Conservation (phyloP, 202 grass and related monocot genomes). For the Elaeis oleifera region DNA sequence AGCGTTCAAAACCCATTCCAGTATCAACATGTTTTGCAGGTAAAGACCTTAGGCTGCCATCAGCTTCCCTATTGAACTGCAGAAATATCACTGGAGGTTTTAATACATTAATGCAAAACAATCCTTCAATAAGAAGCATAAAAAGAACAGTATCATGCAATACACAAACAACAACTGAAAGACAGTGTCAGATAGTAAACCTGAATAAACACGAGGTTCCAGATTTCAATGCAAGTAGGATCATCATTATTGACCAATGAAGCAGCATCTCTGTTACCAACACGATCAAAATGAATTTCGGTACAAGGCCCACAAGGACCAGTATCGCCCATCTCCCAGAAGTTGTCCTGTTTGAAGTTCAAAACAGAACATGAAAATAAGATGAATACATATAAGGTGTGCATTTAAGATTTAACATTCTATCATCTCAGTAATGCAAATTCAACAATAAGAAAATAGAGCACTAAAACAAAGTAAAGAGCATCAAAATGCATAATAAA, state of each 20-base stretch:
- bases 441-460: too few relatives aligned
- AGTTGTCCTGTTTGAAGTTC: slow-evolving; percentile 61
- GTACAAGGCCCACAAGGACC: slow-evolving; percentile 98
- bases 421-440: too few relatives aligned
- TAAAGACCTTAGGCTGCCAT: slow-evolving; percentile 68
- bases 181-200: slow-evolving; percentile 21
- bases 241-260: slow-evolving; percentile 93
- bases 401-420: too few relatives aligned
- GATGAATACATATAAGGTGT: too few relatives aligned
- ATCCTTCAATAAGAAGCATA: not conserved
- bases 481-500: too few relatives aligned
- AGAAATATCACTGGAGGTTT: slow-evolving; percentile 1
- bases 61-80: slow-evolving; percentile 86
- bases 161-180: not conserved
- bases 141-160: not conserved
- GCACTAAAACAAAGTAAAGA: too few relatives aligned
- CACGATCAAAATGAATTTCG: slow-evolving; percentile 95
- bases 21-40: slow-evolving; percentile 98
- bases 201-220: slow-evolving; percentile 99
- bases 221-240: slow-evolving; percentile 94
- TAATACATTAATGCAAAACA: too few relatives aligned
- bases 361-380: not conserved
- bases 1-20: slow-evolving; percentile 87
- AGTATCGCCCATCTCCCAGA: slow-evolving; percentile 99
- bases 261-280: slow-evolving; percentile 79